Conservation (phyloP, 2,329 filamentous ascomycete species). For the Phialophora verrucosa region DNA sequence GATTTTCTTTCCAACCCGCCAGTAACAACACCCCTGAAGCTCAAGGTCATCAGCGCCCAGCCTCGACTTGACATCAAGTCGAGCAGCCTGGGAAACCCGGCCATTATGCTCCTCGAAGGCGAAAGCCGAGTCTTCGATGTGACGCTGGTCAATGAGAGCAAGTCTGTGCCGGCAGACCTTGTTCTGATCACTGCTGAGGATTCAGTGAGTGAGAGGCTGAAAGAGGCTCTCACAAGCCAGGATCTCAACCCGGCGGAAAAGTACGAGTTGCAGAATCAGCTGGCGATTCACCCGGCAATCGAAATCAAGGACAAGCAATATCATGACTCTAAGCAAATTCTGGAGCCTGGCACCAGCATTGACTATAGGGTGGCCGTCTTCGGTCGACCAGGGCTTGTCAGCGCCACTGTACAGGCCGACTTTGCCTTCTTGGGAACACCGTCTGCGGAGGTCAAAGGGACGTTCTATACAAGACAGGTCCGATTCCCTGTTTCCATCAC, state of each 20-base stretch:
- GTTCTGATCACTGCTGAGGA: conserved; percentile 88
- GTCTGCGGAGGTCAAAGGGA: conserved; percentile 69
- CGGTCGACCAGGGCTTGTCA: conserved; percentile 82
- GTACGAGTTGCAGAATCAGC: conserved; percentile 82
- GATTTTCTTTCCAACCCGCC: conserved; percentile 19
- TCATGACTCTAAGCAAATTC: conserved; percentile 7
- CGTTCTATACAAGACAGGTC: conserved; percentile 84
- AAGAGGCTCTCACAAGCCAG: conserved; percentile 74
- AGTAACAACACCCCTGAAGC: conserved; percentile 23
- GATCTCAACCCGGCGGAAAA: conserved; percentile 78
- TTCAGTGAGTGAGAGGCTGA: conserved; percentile 78
- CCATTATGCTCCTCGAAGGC: conserved; percentile 91
- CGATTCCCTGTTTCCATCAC: conserved; percentile 82
- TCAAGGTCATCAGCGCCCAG: conserved; percentile 73
- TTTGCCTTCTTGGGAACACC: conserved; percentile 80
- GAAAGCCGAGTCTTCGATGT: conserved; percentile 79
- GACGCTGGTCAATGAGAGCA: conserved; percentile 78
- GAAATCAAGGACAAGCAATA: conserved; percentile 23
- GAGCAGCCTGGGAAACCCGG: conserved; percentile 79
- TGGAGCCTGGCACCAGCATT: conserved; percentile 47
- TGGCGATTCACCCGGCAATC: conserved; percentile 72
- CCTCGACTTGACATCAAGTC: conserved; percentile 77
- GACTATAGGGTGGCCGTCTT: conserved; percentile 82
- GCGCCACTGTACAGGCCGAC: conserved; percentile 80
- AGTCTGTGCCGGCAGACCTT: conserved; percentile 75